phyloP scores from a whole-genome alignment of 225 moss, liverwort and hornwort species.

The Physcomitrium patens region DNA sequence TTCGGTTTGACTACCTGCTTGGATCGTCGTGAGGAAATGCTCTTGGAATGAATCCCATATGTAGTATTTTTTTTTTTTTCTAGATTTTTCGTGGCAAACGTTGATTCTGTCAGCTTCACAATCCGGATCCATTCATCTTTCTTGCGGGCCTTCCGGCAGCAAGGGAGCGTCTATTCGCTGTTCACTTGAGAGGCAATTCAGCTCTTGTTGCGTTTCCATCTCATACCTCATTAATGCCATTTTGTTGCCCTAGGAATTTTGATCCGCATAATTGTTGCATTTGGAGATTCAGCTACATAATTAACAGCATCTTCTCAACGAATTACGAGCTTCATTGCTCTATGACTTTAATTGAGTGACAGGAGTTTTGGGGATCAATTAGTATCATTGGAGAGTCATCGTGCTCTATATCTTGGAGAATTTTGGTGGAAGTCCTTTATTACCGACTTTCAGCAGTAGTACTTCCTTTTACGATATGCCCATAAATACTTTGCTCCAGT shows the following conservation, averaged over 20 bases:
- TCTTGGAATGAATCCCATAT: background rate
- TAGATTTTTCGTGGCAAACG: slow-evolving; percentile 1
- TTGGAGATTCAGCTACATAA: slow-evolving; percentile 18
- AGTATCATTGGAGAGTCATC: background rate
- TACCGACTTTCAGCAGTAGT: slow-evolving; percentile 12
- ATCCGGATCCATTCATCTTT: slow-evolving; percentile 27
- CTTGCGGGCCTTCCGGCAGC: slow-evolving; percentile 4
- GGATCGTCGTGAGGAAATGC: background rate
- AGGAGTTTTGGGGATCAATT: slow-evolving; percentile 13
- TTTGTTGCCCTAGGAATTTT: background rate
- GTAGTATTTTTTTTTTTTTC: background rate
- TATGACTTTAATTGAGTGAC: slow-evolving; percentile 10
- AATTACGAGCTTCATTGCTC: background rate
- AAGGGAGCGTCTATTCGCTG: slow-evolving; percentile 1
- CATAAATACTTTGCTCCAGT: background rate
- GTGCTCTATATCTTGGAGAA: background rate
- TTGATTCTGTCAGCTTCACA: slow-evolving; percentile 29
- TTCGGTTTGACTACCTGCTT: slow-evolving; percentile 11
- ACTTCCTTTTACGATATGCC: slow-evolving; percentile 6
- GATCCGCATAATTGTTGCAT: slow-evolving; percentile 4
- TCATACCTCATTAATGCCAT: slow-evolving; percentile 28
- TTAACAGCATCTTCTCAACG: background rate
- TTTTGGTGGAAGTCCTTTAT: slow-evolving; percentile 10
- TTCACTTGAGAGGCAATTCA: slow-evolving; percentile 1
- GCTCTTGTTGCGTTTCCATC: slow-evolving; percentile 18